Base-by-base conservation (phyloP, 164 flowering plant genomes). In the Magnolia kwangsiensis region DNA sequence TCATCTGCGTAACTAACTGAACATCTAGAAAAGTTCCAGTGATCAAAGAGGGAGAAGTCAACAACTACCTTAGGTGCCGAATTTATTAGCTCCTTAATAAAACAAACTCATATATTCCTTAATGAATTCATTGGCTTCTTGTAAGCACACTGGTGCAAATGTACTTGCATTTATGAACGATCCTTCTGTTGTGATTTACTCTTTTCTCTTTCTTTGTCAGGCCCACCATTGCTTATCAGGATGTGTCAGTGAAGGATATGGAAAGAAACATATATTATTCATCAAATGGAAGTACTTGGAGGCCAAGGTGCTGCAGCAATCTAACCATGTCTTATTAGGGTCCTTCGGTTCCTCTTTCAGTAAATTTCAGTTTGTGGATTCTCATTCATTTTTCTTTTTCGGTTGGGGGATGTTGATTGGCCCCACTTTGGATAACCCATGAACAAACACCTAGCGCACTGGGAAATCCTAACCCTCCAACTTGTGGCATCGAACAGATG, bases 211-310 rank as follows among this genome's bases (percentile, higher is more conserved):
- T 74, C 31, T 63, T 78, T 51, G 16, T 69, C 88, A 92, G 98
- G 98, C 97, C 80, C 90, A 86, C 82, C 85, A 78, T 81, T 83
- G 89, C 87, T 79, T 95, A 81, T 86, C 90, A 20, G 86, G 82
- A 75, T 84, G 85, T 70, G 70, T 80, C 67, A 80, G 59, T 49
- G 78, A 86, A 50, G 85, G 81, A 65, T 72, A 80, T 78, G 88
- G 85, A 76, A 91, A 90, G 85, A 95, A 95, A 83, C 95, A 89
- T 66, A 69, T 88, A 21, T 81, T 83, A 74, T 95, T 92, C 86
- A 86, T 93, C 79, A 91, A 89, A 82, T 95, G 98, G 96, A 95
- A 95, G 81, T 91, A 89, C 73, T 88, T 93, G 7, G 97, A 95
- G 85, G 91, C 98, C 64, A 95, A 93, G 99, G 99, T 95, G 23